Conservation (phyloP, 805 yeast genomes). For the Barnettozyma pratensis region DNA sequence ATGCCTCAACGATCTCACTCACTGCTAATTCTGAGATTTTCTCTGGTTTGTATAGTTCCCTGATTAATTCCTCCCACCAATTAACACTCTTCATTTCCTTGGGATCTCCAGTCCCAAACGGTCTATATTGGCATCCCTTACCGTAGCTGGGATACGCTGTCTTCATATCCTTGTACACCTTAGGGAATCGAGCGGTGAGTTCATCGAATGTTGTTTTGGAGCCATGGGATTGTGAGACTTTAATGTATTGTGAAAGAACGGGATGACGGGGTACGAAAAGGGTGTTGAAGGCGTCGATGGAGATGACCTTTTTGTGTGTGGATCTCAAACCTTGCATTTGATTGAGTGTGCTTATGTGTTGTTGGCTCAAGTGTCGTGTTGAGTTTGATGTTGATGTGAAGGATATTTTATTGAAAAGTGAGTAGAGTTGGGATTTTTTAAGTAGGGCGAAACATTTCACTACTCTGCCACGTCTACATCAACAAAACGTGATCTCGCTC, state of each 20-base stretch:
- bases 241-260: conserved; percentile 42
- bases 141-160: conserved; percentile 59
- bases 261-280: not conserved
- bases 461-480: too few species aligned
- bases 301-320: not conserved
- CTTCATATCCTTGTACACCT: conserved; percentile 32
- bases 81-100: conserved; percentile 27
- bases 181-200: conserved; percentile 26
- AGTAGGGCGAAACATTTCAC: too few species aligned
- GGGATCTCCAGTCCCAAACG: not conserved
- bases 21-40: conserved; percentile 34
- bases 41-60: conserved; percentile 35
- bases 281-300: conserved; percentile 3
- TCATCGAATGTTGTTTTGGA: conserved; percentile 25
- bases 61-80: conserved; percentile 60
- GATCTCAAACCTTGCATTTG: not conserved
- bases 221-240: conserved; percentile 43
- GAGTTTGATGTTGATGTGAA: too few species aligned
- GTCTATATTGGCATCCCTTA: conserved; percentile 23
- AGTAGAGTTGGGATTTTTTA: too few species aligned
- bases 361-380: too few species aligned
- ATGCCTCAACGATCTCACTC: conserved; percentile 40
- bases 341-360: too few species aligned
- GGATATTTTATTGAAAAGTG: too few species aligned
- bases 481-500: too few species aligned